Percentiles rank a stretch among this genome's conserved stretches.
phyloP scores from a whole-genome alignment of 331 rosid genomes.

The Stylosanthes scabra region DNA sequence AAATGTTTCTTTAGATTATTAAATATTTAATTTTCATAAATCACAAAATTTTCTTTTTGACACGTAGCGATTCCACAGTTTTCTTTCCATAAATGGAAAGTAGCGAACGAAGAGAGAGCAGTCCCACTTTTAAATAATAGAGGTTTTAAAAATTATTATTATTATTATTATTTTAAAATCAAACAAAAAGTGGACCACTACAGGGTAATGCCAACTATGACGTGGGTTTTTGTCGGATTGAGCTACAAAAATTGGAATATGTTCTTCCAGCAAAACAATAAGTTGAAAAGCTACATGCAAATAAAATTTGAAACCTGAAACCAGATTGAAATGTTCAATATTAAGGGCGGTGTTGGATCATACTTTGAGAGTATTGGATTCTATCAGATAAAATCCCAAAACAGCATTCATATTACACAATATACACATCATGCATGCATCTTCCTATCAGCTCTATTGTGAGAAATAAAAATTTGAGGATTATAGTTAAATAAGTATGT shows the following conservation, averaged over 20 bases:
- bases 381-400: not conserved
- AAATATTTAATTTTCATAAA: no score
- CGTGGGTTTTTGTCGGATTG: not conserved
- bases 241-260: constrained; percentile 20
- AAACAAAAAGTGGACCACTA: not conserved
- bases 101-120: not conserved
- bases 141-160: no score
- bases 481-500: no score
- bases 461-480: no score
- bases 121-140: not conserved
- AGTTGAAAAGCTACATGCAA: not conserved
- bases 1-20: no score
- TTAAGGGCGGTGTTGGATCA: not conserved
- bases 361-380: constrained; percentile 11
- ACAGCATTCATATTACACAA: not conserved
- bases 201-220: not conserved
- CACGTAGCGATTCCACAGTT: not conserved
- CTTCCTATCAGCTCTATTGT: not conserved
- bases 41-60: no score
- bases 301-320: constrained; percentile 13
- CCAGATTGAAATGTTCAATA: not conserved
- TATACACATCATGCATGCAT: not conserved
- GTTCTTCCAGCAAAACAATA: constrained; percentile 13
- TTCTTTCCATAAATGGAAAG: constrained; percentile 8
- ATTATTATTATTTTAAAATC: not conserved